Conservation (phyloP, 495 filamentous ascomycete genomes). For the Bathelium albidoporum region DNA sequence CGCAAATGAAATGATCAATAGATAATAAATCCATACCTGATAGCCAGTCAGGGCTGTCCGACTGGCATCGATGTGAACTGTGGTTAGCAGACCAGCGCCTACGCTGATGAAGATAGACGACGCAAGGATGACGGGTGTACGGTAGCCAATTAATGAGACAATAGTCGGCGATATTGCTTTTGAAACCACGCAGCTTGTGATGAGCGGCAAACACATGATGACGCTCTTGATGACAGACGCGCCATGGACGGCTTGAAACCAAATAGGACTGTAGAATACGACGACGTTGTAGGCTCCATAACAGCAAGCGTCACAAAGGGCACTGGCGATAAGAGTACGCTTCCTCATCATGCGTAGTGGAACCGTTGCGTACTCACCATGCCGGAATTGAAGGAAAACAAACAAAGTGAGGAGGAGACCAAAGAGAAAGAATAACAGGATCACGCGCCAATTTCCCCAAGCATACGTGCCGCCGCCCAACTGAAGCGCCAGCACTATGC, state of each 20-base stretch:
- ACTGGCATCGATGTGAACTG: constrained; percentile 45
- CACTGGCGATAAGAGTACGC: constrained; percentile 49
- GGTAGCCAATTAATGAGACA: constrained; percentile 55
- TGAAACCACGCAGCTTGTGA: constrained; percentile 44
- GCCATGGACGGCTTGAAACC: constrained; percentile 79
- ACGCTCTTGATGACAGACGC: constrained; percentile 59
- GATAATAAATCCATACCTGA: constrained; percentile 31
- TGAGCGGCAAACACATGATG: constrained; percentile 40
- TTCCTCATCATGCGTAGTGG: constrained; percentile 65
- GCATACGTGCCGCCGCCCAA: constrained; percentile 68
- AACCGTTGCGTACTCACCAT: constrained; percentile 64
- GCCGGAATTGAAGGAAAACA: constrained; percentile 51
- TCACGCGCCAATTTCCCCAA: constrained; percentile 58
- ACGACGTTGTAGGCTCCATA: not conserved
- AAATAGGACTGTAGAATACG: constrained; percentile 61
- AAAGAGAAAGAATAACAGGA: constrained; percentile 59
- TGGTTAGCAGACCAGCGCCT: constrained; percentile 61
- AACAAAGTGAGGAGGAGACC: constrained; percentile 57
- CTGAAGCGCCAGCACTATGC: constrained; percentile 66
- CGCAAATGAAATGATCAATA: not conserved
- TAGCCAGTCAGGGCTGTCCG: constrained; percentile 66
- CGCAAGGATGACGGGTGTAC: constrained; percentile 61
- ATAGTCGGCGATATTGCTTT: constrained; percentile 51
- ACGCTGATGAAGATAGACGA: constrained; percentile 49
- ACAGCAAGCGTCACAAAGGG: constrained; percentile 54